Evolutionary conservation across 176 grass and related monocot genomes (phyloP), one percentile per base, ranked within the genome.

Genomic region (Urochloa ruziziensis): DNA sequence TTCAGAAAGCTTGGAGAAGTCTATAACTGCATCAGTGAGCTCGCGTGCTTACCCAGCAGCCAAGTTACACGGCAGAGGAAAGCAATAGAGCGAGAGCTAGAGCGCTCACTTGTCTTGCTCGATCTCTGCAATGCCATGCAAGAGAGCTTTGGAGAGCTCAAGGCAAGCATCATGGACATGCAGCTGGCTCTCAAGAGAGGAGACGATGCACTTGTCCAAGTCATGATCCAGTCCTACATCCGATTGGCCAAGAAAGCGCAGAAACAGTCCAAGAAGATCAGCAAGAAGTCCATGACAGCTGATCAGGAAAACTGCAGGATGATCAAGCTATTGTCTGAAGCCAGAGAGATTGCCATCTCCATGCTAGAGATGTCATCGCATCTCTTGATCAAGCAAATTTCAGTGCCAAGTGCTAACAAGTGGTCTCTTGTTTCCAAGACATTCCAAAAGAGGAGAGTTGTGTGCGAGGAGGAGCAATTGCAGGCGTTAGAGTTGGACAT

Each of bases 401-500:
- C 21, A 1, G 16, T n/a, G 14, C 44, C 75, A 4, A 80, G 69
- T 70, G 4, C 44, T 48, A 40, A 75, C 59, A 84, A 70, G 68
- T 80, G 87, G 87, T 67, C 81, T 56, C 19, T 80, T 59, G 58
- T 89, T 28, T 89, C 81, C 2, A 84, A 49, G 75, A 33, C 67
- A 28, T 69, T 84, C 27, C 67, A 57, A 2, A 84, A 80, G 81
- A 89, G 9, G 37, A 74, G 52, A 80, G 27, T 80, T 30, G 58
- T 61, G 35, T 68, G 44, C 27, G 27, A 44, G 10, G 84, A 74
- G 71, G 82, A 86, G 52, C 78, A 90, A 79, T 73, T 93, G 74
- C 82, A 86, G 18, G 56, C 21, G 76, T 47, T 90, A 0, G 85
- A 87, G 61, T 43, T 82, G 67, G 80, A 46, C 66, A 88, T 92